Conservation (phyloP, 148 eudicot species). For the Polygonum aviculare region DNA sequence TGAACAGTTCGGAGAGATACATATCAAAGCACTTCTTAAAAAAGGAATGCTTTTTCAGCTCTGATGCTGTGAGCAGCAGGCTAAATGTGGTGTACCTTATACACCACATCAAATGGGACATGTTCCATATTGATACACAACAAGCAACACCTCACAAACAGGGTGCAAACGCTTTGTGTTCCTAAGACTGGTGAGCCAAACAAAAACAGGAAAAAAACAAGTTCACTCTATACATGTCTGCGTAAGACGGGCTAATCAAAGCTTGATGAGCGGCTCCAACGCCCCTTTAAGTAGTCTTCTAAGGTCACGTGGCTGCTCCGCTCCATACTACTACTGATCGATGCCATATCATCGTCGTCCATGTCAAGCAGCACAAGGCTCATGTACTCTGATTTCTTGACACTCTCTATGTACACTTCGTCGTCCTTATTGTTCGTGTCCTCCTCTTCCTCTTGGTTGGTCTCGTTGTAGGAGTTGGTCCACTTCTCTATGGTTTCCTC, state of each 20-base stretch:
- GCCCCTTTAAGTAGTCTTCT: slow-evolving; percentile 48
- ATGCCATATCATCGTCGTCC: slow-evolving; percentile 37
- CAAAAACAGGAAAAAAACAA: background rate
- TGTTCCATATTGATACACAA: background rate
- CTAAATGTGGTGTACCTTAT: background rate
- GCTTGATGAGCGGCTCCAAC: slow-evolving; percentile 52
- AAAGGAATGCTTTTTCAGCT: background rate
- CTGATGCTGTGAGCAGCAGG: slow-evolving; percentile 1
- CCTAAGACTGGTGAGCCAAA: background rate
- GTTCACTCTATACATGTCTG: slow-evolving; percentile 2
- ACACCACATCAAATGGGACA: background rate
- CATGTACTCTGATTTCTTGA: slow-evolving; percentile 42
- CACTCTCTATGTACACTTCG: slow-evolving; percentile 61
- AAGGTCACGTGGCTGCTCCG: slow-evolving; percentile 36
- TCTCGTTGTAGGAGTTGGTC: slow-evolving; percentile 22
- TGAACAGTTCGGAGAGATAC: no score
- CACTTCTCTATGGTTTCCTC: slow-evolving; percentile 37
- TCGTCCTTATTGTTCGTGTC: slow-evolving; percentile 40
- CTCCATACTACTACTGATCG: slow-evolving; percentile 51
- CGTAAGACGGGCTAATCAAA: slow-evolving; percentile 24
- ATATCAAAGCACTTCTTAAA: no score
- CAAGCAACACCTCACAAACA: slow-evolving; percentile 15
- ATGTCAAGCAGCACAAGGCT: slow-evolving; percentile 58
- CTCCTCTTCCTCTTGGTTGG: slow-evolving; percentile 21
- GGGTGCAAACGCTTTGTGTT: slow-evolving; percentile 23